Conservation (phyloP, 2,329 filamentous ascomycete species). For the Beauveria sp. region DNA sequence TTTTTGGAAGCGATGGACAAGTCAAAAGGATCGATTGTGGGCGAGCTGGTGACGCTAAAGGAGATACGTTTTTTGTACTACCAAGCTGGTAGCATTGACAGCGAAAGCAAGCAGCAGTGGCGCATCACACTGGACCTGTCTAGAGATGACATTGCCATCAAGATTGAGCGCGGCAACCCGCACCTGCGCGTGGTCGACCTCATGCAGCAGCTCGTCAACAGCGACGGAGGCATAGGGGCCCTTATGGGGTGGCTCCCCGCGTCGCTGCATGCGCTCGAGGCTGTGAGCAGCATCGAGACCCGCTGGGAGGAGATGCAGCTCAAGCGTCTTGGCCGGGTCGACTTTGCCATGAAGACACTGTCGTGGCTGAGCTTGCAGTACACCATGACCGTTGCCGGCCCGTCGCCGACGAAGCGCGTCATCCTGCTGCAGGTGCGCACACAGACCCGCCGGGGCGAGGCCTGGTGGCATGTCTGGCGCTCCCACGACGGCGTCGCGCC, state of each 20-base stretch:
- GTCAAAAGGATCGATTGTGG: slow-evolving; percentile 45
- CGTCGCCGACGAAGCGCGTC: slow-evolving; percentile 17
- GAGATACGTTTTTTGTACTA: slow-evolving; percentile 64
- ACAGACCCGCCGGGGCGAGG: slow-evolving; percentile 36
- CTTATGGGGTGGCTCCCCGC: slow-evolving; percentile 47
- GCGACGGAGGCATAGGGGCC: slow-evolving; percentile 41
- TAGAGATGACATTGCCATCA: slow-evolving; percentile 45
- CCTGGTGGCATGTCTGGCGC: slow-evolving; percentile 45
- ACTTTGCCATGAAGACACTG: slow-evolving; percentile 44
- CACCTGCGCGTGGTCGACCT: slow-evolving; percentile 56
- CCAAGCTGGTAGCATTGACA: slow-evolving; percentile 18
- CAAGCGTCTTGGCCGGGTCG: slow-evolving; percentile 38
- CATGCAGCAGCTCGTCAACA: slow-evolving; percentile 51
- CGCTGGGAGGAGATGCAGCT: slow-evolving; percentile 37
- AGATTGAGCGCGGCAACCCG: slow-evolving; percentile 56
- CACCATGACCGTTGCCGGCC: slow-evolving; percentile 24
- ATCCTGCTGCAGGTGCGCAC: slow-evolving; percentile 48
- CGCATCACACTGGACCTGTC: slow-evolving; percentile 52
- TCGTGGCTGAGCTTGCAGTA: slow-evolving; percentile 54
- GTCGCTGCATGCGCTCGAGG: slow-evolving; percentile 58
- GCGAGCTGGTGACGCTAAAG: slow-evolving; percentile 52
- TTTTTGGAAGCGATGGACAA: slow-evolving; percentile 60
- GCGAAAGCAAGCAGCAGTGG: slow-evolving; percentile 28
- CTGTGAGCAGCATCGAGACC: slow-evolving; percentile 52
- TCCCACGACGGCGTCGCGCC: slow-evolving; percentile 15